Conservation (phyloP, 2,329 filamentous ascomycete species). For the Whalleya microplaca region DNA sequence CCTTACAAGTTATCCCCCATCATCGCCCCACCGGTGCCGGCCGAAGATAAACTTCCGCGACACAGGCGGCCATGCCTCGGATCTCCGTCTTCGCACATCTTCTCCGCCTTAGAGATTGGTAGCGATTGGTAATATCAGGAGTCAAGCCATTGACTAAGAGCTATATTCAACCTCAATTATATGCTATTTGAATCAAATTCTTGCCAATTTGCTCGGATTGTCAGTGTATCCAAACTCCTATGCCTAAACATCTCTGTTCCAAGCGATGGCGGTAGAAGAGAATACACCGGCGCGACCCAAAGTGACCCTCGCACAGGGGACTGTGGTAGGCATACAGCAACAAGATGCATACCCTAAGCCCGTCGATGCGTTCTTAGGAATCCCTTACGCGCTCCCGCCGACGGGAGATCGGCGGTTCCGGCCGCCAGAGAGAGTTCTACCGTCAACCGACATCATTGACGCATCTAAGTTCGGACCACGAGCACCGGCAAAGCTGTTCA, state of each 20-base stretch:
- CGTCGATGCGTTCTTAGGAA: conserved; percentile 49
- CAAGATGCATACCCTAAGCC: conserved; percentile 20
- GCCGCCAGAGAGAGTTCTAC: conserved; percentile 36
- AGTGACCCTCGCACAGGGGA: conserved; percentile 23
- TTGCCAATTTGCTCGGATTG: not conserved
- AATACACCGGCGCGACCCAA: conserved; percentile 7
- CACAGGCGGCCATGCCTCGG: too few relatives aligned
- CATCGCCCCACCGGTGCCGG: too few relatives aligned
- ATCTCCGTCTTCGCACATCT: not conserved
- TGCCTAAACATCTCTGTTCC: not conserved
- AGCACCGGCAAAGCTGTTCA: conserved; percentile 25
- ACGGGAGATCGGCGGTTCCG: conserved; percentile 51
- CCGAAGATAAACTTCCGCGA: not conserved
- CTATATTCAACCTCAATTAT: too few relatives aligned
- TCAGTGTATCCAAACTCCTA: not conserved
- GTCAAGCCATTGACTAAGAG: not conserved
- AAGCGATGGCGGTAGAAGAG: not conserved
- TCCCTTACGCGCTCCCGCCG: conserved; percentile 53
- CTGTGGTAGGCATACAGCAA: conserved; percentile 32
- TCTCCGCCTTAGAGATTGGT: not conserved
- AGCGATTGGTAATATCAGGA: not conserved
- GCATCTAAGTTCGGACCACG: conserved; percentile 30
- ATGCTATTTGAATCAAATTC: not conserved
- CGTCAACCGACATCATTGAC: conserved; percentile 32
- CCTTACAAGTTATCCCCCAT: not conserved